Conservation (phyloP, 306 rosid species). For the Casuarina cunninghamiana region DNA sequence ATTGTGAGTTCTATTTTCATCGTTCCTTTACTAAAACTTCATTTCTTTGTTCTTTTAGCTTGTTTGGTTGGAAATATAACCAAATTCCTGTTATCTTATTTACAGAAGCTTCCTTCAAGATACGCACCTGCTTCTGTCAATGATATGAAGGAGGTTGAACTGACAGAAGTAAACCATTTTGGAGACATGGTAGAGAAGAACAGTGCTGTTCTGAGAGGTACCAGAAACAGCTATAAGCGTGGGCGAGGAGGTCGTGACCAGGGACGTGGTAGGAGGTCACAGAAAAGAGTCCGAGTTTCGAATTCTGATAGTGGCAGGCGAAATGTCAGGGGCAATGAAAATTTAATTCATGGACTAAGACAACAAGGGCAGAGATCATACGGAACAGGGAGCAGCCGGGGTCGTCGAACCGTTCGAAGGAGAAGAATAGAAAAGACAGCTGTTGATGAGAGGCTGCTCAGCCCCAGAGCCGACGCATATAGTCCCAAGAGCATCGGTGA, state of each 20-base stretch:
- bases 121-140: constrained; percentile 40
- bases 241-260: constrained; percentile 70
- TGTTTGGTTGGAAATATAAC: neutral
- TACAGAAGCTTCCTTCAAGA: constrained; percentile 69
- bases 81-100: constrained; percentile 25
- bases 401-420: constrained; percentile 88
- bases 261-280: constrained; percentile 63
- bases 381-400: constrained; percentile 73
- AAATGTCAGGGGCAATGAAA: constrained; percentile 45
- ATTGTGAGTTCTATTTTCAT: constrained; percentile 41
- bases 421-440: constrained; percentile 68
- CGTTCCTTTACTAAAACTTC: neutral
- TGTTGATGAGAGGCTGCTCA: constrained; percentile 56
- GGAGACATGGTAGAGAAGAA: constrained; percentile 45
- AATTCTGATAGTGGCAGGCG: constrained; percentile 42
- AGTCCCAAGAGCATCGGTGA: constrained; percentile 57
- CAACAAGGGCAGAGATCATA: constrained; percentile 52
- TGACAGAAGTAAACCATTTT: constrained; percentile 40
- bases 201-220: constrained; percentile 47
- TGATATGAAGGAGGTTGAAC: constrained; percentile 52
- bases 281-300: constrained; percentile 49
- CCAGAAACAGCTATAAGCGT: constrained; percentile 58
- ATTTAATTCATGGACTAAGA: constrained; percentile 49
- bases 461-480: constrained; percentile 35
- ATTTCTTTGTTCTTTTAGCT: constrained; percentile 7